Base-by-base conservation (phyloP, 2,329 filamentous ascomycete species). In the Pseudocercospora cruenta region DNA sequence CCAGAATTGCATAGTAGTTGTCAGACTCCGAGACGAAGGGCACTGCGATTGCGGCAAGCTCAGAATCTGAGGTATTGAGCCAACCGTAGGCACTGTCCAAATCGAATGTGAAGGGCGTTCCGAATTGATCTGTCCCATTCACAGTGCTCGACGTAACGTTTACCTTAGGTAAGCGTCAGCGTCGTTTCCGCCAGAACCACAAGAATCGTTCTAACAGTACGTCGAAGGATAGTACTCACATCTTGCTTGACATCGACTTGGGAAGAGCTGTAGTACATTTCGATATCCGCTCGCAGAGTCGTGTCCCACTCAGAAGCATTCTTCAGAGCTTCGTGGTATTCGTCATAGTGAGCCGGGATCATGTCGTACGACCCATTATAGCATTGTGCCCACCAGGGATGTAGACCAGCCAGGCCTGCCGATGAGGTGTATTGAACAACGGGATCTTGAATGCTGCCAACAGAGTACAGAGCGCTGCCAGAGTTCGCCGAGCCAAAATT, bases 1-100 rank as follows among this genome's bases (percentile, higher is more conserved):
- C 64, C 14, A 67, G 57, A 24, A 67, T 63, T 12, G 64, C 55
- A 57, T 67, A 67, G 26, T 67, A 67, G 36, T 28, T 67, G 16
- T 67, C 43, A 22, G 60, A 57, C 43, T 67, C 64, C 14, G 47
- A 61, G 24, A 58, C 49, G 36, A 58, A 58, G 8, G 63, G 63
- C 16, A 65, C 58, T 21, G 63, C 58, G 28, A 65, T 49, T 19
- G 58, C 63, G 16, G 63, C 19, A 26, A 33, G 61, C 22, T 61
- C 47, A 5, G 39, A 8, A 33, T 58, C 36, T 26, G 36, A 39
- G 36, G 36, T 39, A 39, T 39, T 39, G 10, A 65, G 39, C 36
- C 55, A 65, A 19, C 63, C 63, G 31, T 61, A 62, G 8, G 21
- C 58, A 22, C 14, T 39, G 58, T 49, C 39, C 6, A 51, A 24